Evolutionary conservation across 208 protist genomes (phyloP), one percentile per base, ranked within the genome.

Genomic region (Acanthamoeba culbertsoni): DNA sequence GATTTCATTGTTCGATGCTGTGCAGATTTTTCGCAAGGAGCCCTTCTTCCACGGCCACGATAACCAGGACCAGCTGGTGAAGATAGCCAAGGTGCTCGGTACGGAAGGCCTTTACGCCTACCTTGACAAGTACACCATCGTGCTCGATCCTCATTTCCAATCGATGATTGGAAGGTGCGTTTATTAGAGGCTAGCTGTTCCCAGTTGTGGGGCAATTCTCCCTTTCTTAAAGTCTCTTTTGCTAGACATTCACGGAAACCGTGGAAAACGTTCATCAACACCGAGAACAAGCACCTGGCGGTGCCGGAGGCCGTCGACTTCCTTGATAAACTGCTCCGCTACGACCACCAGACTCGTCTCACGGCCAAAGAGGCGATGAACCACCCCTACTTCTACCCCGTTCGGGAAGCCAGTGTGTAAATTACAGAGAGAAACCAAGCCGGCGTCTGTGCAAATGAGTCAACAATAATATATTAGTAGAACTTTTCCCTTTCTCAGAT

Each of bases 61-160:
- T 96, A 99, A 99, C 95, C 98, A 99, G 71, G 99, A 99, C 94
- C 99, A 99, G 97, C 97, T 99, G 26, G 97, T 99, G n/a, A 96
- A 97, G 68, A 98, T 97, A 73, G 96, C 96, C 3, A 96, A 97
- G 40, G 98, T 99, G 26, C 97, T 99, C 48, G 99, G 99, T 57
- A 99, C 98, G 53, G 97, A 99, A 35, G 97, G 98, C 26, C 93
- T 99, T 18, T 96, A 98, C 91, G 95, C 94, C 12, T 99, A 99
- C 96, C 94, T 99, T 18, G 96, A 98, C 23, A 99, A 99, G 97
- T 99, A 99, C 96, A 95, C 97, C 48, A 96, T 99, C 86, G 93
- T 96, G 37, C 96, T 99, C 26, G 97, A 98, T 40, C 93, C 93
- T 5, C 95, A 97, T 40, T 97, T 99, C 35, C 95, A 99, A 68